Evolutionary conservation across 306 rosid species (phyloP), one percentile per base, ranked within the genome.

Genomic region (Glycine soja): DNA sequence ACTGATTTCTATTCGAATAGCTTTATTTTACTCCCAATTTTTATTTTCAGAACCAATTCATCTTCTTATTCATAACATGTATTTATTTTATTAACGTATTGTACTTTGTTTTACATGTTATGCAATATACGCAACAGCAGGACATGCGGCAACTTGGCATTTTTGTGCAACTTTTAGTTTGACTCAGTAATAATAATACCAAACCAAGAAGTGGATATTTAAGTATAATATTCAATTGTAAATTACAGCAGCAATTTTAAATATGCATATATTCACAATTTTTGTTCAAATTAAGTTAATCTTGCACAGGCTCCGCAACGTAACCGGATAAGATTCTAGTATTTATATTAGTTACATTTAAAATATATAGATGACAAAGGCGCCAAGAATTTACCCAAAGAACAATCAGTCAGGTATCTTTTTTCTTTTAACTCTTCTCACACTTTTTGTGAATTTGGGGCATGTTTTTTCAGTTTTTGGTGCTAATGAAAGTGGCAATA

Each of bases 361-460:
- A 6, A 15, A 3, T 36, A 36, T 6, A 57, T 7, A 54, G 53
- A 11, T 63, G 42, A 66, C 5, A 52, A 65, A 45, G 53, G 30
- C 65, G 65, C 66, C 7, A 4, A 8, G 57, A 67, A 78, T 78
- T 67, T 78, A 14, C 82, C 45, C 10, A 7, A 51, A 11, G 10
- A 15, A 51, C 6, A 51, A 19, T 46, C 2, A 51, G 4, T 24
- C 0, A 52, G 19, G 30, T 66, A 10, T 24, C 9, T 54, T 66
- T 66, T 32, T 52, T 36, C 10, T 66, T 19, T 32, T 40, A 18
- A 54, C 10, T 16, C 6, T 78, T 78, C 66, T 65, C 53, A 36
- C 14, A 8, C 13, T 32, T 76, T 51, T 63, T 13, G 34, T 47
- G 72, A 30, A 32, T 45, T 48, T 62, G 47, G 9, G 72, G 73